phyloP scores from a whole-genome alignment of 1,284 basidiomycete species.

The Bjerkandera adusta region DNA sequence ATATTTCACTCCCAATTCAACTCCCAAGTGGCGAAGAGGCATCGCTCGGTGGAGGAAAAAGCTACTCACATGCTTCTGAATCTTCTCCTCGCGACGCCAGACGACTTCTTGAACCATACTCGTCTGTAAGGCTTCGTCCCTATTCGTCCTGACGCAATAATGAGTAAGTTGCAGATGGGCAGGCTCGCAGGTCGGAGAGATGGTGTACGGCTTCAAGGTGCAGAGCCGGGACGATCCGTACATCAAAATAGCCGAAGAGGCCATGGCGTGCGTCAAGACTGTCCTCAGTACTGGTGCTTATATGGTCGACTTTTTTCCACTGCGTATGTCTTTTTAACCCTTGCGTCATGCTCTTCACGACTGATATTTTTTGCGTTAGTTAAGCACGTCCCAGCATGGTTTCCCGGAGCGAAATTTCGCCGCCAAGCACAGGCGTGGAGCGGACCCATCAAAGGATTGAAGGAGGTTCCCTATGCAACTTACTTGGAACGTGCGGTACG shows the following conservation, averaged over 20 bases:
- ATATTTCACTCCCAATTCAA: conserved; percentile 26
- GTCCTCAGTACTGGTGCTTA: too few relatives aligned
- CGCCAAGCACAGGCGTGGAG: conserved; percentile 20
- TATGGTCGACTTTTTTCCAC: conserved; percentile 24
- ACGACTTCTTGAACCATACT: conserved; percentile 23
- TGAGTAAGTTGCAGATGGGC: conserved; percentile 10
- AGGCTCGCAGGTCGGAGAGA: conserved; percentile 14
- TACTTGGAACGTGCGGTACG: conserved; percentile 17
- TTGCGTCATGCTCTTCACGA: background rate
- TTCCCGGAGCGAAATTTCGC: conserved; percentile 26
- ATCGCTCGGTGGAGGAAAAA: conserved; percentile 20
- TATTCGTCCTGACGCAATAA: background rate
- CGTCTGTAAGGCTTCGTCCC: conserved; percentile 14
- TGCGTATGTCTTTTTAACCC: conserved; percentile 16
- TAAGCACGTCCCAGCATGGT: conserved; percentile 25
- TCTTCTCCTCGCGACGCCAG: conserved; percentile 20
- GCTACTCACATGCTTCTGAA: conserved; percentile 21
- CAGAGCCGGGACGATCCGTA: conserved; percentile 16
- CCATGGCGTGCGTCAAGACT: background rate
- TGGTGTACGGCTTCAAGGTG: conserved; percentile 16
- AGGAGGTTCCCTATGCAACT: conserved; percentile 16
- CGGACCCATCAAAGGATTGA: conserved; percentile 9
- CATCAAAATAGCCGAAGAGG: background rate
- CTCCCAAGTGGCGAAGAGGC: conserved; percentile 14
- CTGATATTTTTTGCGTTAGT: conserved; percentile 11